Evolutionary conservation across 768 basidiomycete species (phyloP), one percentile per base, ranked within the genome.

Genomic region (Pleurotus ostreatus): DNA sequence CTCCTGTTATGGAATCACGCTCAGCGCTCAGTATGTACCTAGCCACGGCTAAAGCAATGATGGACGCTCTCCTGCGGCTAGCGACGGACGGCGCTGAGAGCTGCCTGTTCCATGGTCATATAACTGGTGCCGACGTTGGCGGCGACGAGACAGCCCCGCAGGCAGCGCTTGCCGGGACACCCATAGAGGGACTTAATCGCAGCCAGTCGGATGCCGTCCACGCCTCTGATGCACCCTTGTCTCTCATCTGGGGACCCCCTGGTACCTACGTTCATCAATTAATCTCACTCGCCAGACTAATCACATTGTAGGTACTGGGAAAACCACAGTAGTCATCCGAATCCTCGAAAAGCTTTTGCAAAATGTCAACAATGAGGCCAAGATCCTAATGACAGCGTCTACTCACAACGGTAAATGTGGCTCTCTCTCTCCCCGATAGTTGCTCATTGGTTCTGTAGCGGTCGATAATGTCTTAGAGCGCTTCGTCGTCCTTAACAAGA

Each of bases 391-490:
- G 84, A 84, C 85, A 0, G 85, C 86, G 0, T 88, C 86, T 0
- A 86, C 85, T 0, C 84, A 86, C 60, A 87, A 86, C 56, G 85
- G 85, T 81, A 61, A 59, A 25, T 25, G 23, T 4, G 4, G 23
- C 5, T 5, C 23, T 25, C 23, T 25, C 23, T 25, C 23, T 25
- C 23, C 23, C 23, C 23, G 54, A 39, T 13, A n/a, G 9, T n/a
- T 6, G 11, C 25, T 45, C 18, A 25, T 25, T 25, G 23, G 23
- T 25, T 25, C 23, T 25, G n/a, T 41, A 86, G 86, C 86, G 13
- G 84, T 87, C 4, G 86, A 87, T 63, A 88, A 87, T 39, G 85
- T 88, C 4, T 67, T 87, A 12, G 83, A 88, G 63, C 76, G 84
- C 5, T 86, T 88, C 63, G 68, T 83, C 0, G 69, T 66, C 3